Base-by-base conservation (phyloP, 2,329 filamentous ascomycete genomes). In the Cladosporium sp. region DNA sequence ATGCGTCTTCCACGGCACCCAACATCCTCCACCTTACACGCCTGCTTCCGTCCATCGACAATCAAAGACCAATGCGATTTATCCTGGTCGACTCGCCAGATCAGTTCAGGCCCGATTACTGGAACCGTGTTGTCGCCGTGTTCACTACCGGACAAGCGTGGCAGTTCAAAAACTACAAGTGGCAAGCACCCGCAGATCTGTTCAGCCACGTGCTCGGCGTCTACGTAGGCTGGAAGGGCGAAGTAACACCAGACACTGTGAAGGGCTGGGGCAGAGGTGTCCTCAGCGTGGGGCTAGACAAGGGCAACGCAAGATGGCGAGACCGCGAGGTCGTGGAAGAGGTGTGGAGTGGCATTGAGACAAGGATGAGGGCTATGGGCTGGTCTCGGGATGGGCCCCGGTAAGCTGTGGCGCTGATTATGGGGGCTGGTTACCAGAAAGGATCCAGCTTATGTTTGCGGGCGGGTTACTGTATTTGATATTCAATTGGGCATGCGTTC, bases 101-200 rank as follows among this genome's bases (percentile, higher is more conserved):
- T 75, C 91, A 95, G 77, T 99, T 99, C 85, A 96, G 97, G 78
- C 95, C 95, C 0, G 93, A 98, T 76, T 97, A 98, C 82, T 99
- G 95, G 95, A 89, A 89, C 73, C 89, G 93, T 60, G 91, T 99
- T 7, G 95, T 97, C 1, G 95, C 91, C 14, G 93, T 99, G 65
- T 98, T 99, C 80, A 99, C 95, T 0, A 99, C 95, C 0, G 95
- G 95, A 36, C 95, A 99, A 81, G 89, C 90, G 11, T 99, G 95
- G 95, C 95, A 99, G 80, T 99, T 99, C 82, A 97, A 97, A 81
- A 91, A 88, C 71, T 99, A 99, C 85, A 97, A 96, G 79, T 99
- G 95, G 92, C 89, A 89, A 71, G 89, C 90, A 64, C 91, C 95
- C 0, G 85, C 88, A 16, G 95, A 98, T 75, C 84, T 99, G 58